Evolutionary conservation across 352 stramenopile species (phyloP).

Genomic region (Saprolegnia parasitica): DNA sequence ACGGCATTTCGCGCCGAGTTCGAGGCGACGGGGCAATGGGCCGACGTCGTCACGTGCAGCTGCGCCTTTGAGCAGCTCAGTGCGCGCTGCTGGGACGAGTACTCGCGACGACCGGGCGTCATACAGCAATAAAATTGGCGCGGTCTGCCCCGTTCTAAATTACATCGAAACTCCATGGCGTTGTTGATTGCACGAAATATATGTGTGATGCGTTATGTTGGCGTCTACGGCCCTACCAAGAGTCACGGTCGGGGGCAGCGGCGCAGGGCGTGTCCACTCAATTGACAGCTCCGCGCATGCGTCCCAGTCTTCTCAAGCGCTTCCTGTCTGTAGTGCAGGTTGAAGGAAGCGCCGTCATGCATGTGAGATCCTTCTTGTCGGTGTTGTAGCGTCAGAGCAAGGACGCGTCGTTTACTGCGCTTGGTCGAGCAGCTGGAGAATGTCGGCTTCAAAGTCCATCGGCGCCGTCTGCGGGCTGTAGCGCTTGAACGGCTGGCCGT

Average conservation of each 20-base stretch:
- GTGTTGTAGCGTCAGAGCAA: background rate
- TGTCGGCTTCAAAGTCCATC: constrained; percentile 69
- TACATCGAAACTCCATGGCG: no score
- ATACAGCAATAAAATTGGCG: no score
- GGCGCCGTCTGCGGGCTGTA: constrained; percentile 63
- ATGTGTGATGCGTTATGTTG: background rate
- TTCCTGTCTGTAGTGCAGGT: constrained; percentile 1
- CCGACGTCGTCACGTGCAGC: no score
- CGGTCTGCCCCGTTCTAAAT: no score
- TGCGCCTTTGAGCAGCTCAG: no score
- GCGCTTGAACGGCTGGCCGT: constrained; percentile 67
- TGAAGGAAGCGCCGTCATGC: constrained; percentile 5
- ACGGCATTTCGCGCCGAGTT: no score
- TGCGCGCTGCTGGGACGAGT: no score
- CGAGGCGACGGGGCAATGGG: no score
- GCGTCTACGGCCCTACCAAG: background rate
- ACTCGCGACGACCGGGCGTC: no score
- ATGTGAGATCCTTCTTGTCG: constrained; percentile 16
- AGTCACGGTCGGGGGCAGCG: constrained; percentile 5
- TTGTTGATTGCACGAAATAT: background rate
- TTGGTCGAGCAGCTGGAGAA: constrained; percentile 65
- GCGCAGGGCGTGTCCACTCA: background rate
- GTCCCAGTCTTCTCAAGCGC: constrained; percentile 5
- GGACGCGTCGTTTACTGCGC: constrained; percentile 29
- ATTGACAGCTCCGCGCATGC: background rate